Evolutionary conservation across 179 eudicot species (phyloP), one percentile per base, ranked within the genome.

Genomic region (Silene vulgaris): DNA sequence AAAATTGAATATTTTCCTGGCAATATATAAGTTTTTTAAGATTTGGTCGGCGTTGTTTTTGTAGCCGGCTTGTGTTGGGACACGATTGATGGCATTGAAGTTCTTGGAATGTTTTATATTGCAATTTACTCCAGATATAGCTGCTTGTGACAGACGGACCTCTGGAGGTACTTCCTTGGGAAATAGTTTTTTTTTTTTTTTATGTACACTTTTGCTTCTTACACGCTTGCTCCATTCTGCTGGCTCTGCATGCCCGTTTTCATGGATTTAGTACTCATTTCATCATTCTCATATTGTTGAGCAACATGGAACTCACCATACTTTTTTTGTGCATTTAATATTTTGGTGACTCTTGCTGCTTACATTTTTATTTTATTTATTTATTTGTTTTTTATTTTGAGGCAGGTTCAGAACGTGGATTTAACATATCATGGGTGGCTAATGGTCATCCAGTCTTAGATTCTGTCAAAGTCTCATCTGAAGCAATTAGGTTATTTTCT

Each of bases 361-460:
- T 56, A 73, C 72, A 57, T 11, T 48, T 60, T 77, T 14, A 32
- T 0, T 35, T 35, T 35, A 35, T 35, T 35, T 35, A 35, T 71
- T 9, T 65, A 40, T 76, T 11, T 11, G 2, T 52, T 14, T 48
- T 50, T 8, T 52, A 52, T 17, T 52, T 52, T 52, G 59, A 52
- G 60, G 35, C 79, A 76, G 90, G 85, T 73, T 82, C 67, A 60
- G 84, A 81, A 63, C 80, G 71, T 61, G 72, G 74, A 57, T 93
- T 95, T 73, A 92, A 90, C 62, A 29, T 92, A 66, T 90, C 93
- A 17, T 85, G 93, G 97, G 48, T 92, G 72, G 75, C 74, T 54
- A 89, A 82, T 77, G 89, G 89, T 67, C 96, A 92, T 79, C 95
- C 99, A 71, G 78, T 93, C 74, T 76, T 95, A 73, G 88, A 95